Percentiles rank a stretch among this genome's conserved stretches.
These are phyloP conservation scores for Eucalyptus tenuipes DNA, from an alignment of 345 rosid genomes.

Conservation along the genomic window DNA sequence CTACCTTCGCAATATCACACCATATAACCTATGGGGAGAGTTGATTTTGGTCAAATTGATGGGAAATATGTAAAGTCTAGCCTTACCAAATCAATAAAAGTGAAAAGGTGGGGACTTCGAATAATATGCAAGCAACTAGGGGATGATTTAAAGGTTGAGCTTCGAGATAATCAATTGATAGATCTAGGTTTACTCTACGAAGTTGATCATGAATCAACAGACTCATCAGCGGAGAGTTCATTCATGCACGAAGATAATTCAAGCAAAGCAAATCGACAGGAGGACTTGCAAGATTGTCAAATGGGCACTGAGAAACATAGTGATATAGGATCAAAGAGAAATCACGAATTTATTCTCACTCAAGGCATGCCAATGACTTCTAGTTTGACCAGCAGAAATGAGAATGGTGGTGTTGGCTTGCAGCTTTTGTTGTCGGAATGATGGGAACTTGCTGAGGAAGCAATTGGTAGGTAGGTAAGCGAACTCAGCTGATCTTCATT, in stretches of 20 bases:
- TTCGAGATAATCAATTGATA: too few species aligned
- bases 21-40: fast-evolving
- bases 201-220: not conserved
- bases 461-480: not conserved
- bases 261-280: not conserved
- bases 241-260: not conserved
- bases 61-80: not conserved
- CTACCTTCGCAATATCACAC: fast-evolving
- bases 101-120: not conserved
- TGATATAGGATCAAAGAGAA: not conserved
- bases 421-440: not conserved
- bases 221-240: not conserved
- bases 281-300: not conserved
- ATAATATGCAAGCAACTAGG: not conserved
- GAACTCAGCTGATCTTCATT: not conserved
- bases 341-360: not conserved
- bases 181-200: not conserved
- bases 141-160: not conserved
- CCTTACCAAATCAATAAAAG: fast-evolving
- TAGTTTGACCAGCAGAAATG: fast-evolving
- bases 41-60: not conserved
- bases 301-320: fast-evolving
- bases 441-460: not conserved
- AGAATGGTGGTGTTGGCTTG: not conserved
- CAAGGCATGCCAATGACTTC: not conserved